Evolutionary conservation across 192 early-diverging fungal genomes (phyloP).

Genomic region (Backusella westeae): DNA sequence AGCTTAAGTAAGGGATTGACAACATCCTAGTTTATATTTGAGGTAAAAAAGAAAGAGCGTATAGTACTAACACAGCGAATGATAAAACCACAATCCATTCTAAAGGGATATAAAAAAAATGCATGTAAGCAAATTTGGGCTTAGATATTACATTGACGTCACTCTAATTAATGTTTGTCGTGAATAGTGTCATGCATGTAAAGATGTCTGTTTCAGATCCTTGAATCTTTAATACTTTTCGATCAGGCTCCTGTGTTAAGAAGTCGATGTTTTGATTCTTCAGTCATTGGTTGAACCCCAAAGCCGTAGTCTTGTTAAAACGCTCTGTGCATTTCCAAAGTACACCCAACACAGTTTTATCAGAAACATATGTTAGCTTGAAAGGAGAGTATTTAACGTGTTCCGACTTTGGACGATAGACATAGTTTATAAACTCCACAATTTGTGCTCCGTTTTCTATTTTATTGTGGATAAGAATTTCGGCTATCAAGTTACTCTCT

Average conservation of each 20-base stretch:
- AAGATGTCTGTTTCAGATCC: not conserved
- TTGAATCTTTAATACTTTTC: not conserved
- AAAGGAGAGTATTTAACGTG: not conserved
- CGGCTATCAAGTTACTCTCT: not conserved
- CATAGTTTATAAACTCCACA: not conserved
- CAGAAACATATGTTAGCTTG: not conserved
- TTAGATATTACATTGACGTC: too few relatives aligned
- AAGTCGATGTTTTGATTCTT: not conserved
- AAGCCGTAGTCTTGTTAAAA: not conserved
- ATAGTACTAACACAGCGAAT: too few relatives aligned
- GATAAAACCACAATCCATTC: too few relatives aligned
- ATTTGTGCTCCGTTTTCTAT: not conserved
- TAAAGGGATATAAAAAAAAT: too few relatives aligned
- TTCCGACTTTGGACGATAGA: not conserved
- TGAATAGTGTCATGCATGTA: too few relatives aligned
- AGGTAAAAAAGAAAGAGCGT: too few relatives aligned
- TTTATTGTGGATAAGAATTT: not conserved
- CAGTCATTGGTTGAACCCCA: not conserved
- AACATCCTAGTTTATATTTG: too few relatives aligned
- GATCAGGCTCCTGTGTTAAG: not conserved
- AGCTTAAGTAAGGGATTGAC: too few relatives aligned
- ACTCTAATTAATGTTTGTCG: too few relatives aligned
- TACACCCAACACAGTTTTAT: not conserved
- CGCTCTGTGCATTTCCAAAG: not conserved
- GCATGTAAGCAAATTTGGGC: too few relatives aligned